phyloP scores from a whole-genome alignment of 805 yeast species.

The Candida chilensis region DNA sequence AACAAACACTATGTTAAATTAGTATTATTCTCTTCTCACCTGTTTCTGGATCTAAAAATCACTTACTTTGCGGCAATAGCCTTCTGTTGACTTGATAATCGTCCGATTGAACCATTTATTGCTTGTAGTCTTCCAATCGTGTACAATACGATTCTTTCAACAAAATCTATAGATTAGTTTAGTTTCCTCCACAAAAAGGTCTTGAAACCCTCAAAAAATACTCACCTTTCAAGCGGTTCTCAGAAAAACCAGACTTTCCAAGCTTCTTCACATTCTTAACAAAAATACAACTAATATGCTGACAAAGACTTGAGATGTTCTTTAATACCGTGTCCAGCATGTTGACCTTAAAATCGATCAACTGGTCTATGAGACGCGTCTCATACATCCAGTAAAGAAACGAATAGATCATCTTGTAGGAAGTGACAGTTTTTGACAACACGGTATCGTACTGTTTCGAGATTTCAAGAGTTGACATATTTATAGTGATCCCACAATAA shows the following conservation, averaged over 20 bases:
- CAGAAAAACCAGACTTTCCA: conserved; percentile 1
- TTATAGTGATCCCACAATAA: conserved; percentile 22
- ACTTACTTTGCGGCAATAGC: too few relatives aligned
- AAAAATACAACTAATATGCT: conserved; percentile 3
- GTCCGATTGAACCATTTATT: too few relatives aligned
- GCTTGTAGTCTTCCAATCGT: too few relatives aligned
- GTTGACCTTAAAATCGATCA: conserved; percentile 6
- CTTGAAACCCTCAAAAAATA: too few relatives aligned
- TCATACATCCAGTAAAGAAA: conserved; percentile 14
- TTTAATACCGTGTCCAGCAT: conserved; percentile 4
- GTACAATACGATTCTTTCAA: too few relatives aligned
- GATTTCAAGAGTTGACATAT: conserved; percentile 11
- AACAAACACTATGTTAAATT: too few relatives aligned
- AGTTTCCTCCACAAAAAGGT: too few relatives aligned
- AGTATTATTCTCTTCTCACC: too few relatives aligned
- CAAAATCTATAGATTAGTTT: too few relatives aligned
- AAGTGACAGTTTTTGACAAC: too few relatives aligned
- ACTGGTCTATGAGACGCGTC: conserved; percentile 9
- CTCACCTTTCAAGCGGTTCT: conserved; percentile 2
- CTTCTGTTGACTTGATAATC: too few relatives aligned
- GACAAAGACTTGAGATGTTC: conserved; percentile 5
- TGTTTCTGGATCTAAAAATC: too few relatives aligned
- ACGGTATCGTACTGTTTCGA: conserved; percentile 5
- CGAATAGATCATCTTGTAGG: conserved; percentile 10
- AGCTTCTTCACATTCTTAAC: conserved; percentile 1